Base-by-base conservation (phyloP, 768 basidiomycete genomes). In the Neoboletus subvelutipes region DNA sequence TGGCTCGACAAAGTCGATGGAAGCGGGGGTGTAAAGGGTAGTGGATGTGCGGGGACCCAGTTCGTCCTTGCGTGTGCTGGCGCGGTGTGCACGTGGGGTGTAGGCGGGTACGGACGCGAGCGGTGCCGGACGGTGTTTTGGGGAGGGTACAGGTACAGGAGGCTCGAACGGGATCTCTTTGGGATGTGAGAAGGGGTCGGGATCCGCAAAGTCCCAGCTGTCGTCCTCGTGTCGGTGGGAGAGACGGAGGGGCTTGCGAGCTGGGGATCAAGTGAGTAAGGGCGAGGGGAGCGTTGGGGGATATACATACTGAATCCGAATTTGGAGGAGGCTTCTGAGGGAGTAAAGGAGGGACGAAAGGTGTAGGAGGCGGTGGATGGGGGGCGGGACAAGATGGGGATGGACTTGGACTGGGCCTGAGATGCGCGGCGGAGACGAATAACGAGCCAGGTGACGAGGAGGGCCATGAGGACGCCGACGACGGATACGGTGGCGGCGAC, bases 141-240 rank as follows among this genome's bases (percentile, higher is more conserved):
- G 41, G 8, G 50, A 49, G 42, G 31, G 50, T 0, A 39, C 8
- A 11, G 36, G 15, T 15, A 17, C 36, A 6, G 0, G 36, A 29
- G 28, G 45, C n/a, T 54, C 50, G 5, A 56, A 12, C 4, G 33
- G 11, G 31, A 13, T 31, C 39, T 60, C 65, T 45, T 56, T 54
- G 2, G 45, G 33, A 8, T 22, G 37, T 3, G 41, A 33, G 13
- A 56, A 58, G 1, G 70, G 66, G 55, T 71, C 71, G 3, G 64
- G 59, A 39, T 72, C 70, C 0, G 67, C 62, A 67, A 71, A 72
- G 57, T 72, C 71, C 70, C 70, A 71, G 60, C 65, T 64, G 26
- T 45, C 33, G 37, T 67, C 61, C 6, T 56, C 45, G 8, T 39
- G 59, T 46, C 53, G 60, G 40, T 60, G 64, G 0, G 65, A 59